These are phyloP conservation scores for Globisporangium paddicum DNA, from an alignment of 352 stramenopile species.

Conservation along the genomic window DNA sequence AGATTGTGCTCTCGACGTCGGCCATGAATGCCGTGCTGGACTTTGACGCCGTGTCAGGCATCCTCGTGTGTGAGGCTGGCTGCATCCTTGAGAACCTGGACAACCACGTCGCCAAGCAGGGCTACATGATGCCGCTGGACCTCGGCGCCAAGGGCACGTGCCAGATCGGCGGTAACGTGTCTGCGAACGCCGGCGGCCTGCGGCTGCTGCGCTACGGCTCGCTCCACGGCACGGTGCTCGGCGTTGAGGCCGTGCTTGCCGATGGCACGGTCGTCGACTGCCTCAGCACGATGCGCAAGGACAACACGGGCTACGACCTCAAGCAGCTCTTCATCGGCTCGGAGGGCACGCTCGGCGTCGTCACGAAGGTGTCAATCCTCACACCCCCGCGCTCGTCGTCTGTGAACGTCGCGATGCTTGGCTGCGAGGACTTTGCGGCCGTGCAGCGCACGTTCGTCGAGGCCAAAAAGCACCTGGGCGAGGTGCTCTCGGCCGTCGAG, in stretches of 20 bases:
- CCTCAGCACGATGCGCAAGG: constrained; percentile 92
- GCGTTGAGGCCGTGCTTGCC: constrained; percentile 93
- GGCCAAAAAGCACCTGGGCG: constrained; percentile 87
- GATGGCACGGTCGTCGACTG: constrained; percentile 91
- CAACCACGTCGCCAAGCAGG: constrained; percentile 74
- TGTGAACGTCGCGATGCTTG: constrained; percentile 89
- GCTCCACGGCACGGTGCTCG: constrained; percentile 92
- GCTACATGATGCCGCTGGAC: constrained; percentile 94
- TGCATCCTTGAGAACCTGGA: constrained; percentile 94
- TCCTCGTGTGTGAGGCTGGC: constrained; percentile 87
- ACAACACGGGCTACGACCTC: constrained; percentile 97
- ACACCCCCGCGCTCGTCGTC: constrained; percentile 64
- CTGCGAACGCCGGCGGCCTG: constrained; percentile 94
- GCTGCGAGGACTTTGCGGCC: constrained; percentile 84
- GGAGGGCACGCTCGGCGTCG: constrained; percentile 95
- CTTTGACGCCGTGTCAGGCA: constrained; percentile 86
- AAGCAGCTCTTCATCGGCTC: constrained; percentile 97
- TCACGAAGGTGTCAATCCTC: constrained; percentile 91
- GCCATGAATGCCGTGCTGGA: constrained; percentile 90
- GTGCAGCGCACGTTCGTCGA: constrained; percentile 78
- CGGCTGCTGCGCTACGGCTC: constrained; percentile 93
- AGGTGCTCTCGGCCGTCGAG: constrained; percentile 95
- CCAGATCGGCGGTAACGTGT: constrained; percentile 96
- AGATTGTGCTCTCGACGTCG: constrained; percentile 93
- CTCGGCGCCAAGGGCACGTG: constrained; percentile 97